Conservation (phyloP, 768 basidiomycete species). For the Tylopilus plumbeoviolaceoides region DNA sequence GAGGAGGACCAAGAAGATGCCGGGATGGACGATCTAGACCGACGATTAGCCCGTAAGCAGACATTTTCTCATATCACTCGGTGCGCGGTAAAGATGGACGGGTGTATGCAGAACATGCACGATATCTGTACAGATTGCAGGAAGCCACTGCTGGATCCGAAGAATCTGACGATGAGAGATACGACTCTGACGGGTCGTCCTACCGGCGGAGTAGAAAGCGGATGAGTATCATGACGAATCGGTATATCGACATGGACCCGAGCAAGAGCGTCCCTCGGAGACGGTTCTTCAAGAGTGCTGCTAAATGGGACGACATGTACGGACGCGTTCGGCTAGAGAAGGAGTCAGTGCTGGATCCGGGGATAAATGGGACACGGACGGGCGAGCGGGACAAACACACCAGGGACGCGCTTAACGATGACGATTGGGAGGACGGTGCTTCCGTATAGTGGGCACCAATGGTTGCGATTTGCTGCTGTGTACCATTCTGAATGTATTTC, state of each 20-base stretch:
- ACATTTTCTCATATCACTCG: not conserved
- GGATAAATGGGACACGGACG: slow-evolving; percentile 8
- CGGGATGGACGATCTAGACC: slow-evolving; percentile 59
- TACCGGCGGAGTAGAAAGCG: slow-evolving; percentile 43
- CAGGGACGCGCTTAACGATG: slow-evolving; percentile 17
- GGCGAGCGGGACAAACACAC: slow-evolving; percentile 18
- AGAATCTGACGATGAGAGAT: slow-evolving; percentile 45
- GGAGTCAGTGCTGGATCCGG: slow-evolving; percentile 20
- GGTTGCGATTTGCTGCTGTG: not conserved
- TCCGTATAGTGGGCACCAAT: slow-evolving; percentile 14
- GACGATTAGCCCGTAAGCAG: slow-evolving; percentile 66
- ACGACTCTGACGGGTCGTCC: slow-evolving; percentile 49
- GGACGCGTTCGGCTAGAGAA: slow-evolving; percentile 22
- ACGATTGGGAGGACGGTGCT: slow-evolving; percentile 31
- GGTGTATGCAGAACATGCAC: slow-evolving; percentile 50
- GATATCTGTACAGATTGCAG: slow-evolving; percentile 60
- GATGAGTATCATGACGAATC: slow-evolving; percentile 67
- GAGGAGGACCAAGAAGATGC: slow-evolving; percentile 39
- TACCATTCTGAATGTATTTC: slow-evolving; percentile 1
- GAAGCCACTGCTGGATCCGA: slow-evolving; percentile 45
- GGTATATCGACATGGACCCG: slow-evolving; percentile 47
- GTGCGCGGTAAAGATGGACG: not conserved
- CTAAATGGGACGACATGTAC: slow-evolving; percentile 33
- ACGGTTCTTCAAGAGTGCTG: slow-evolving; percentile 55
- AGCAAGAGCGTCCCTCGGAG: slow-evolving; percentile 36